These are phyloP conservation scores for Colletotrichum simmondsii DNA, from an alignment of 2,329 filamentous ascomycete genomes.

Conservation along the genomic window DNA sequence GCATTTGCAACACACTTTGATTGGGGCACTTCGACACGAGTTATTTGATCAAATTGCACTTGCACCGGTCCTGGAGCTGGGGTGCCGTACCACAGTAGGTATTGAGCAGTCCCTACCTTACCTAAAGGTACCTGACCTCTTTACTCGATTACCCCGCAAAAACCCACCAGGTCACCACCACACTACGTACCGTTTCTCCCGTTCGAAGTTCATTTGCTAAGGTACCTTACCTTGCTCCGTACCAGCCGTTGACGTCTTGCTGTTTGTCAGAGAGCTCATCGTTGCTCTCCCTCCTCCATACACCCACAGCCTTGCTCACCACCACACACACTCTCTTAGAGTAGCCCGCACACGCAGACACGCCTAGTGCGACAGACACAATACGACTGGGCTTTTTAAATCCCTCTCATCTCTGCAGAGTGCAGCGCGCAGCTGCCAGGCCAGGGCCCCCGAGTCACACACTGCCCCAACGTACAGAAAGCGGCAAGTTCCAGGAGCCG, in stretches of 20 bases:
- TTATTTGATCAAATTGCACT: background rate
- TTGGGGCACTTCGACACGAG: background rate
- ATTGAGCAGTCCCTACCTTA: background rate
- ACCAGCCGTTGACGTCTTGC: background rate
- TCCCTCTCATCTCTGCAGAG: background rate
- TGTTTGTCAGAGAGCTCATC: constrained; percentile 7
- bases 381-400: background rate
- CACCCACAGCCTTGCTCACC: background rate
- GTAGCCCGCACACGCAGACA: background rate
- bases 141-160: constrained; percentile 30
- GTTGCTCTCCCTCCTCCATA: constrained; percentile 9
- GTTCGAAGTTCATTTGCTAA: constrained; percentile 6
- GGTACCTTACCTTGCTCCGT: no score
- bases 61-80: background rate
- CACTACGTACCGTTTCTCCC: background rate
- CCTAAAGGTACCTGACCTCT: background rate
- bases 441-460: background rate
- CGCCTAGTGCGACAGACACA: constrained; percentile 17
- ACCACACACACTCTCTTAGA: background rate
- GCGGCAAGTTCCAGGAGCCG: background rate
- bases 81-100: background rate
- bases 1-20: background rate
- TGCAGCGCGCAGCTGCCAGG: background rate
- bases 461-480: background rate
- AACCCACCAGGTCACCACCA: constrained; percentile 1